These are phyloP conservation scores for Pseudonitzschia pungens DNA, from an alignment of 108 stramenopile genomes.

Conservation along the genomic window DNA sequence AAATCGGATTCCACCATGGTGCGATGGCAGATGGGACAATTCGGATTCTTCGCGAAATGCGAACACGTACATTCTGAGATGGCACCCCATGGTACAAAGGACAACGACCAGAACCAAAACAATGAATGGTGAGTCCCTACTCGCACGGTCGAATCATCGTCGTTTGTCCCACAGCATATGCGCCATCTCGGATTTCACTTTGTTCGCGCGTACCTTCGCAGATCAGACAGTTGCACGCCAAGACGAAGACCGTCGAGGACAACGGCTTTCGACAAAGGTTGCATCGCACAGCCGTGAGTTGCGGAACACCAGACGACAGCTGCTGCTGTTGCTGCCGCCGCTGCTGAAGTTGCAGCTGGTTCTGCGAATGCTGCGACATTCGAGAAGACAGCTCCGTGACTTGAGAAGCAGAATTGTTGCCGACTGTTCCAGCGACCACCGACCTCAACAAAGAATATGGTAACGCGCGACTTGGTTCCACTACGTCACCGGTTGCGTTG, in stretches of 20 bases:
- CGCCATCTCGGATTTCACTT: too few species aligned
- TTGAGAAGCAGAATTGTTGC: neutral
- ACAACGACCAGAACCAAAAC: too few species aligned
- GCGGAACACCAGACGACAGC: neutral
- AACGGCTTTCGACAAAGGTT: slow-evolving; percentile 71
- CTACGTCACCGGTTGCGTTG: too few species aligned
- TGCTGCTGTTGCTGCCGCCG: neutral
- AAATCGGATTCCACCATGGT: slow-evolving; percentile 64
- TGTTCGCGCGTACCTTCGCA: slow-evolving; percentile 69
- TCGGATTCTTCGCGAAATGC: slow-evolving; percentile 61
- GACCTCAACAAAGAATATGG: too few species aligned
- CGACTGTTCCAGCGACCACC: neutral
- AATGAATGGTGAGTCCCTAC: neutral
- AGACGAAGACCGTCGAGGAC: slow-evolving; percentile 70
- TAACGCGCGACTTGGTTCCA: too few species aligned
- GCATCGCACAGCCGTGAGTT: slow-evolving; percentile 26
- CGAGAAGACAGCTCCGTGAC: neutral
- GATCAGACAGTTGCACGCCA: slow-evolving; percentile 75
- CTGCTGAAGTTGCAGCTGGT: neutral
- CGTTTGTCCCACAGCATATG: too few species aligned
- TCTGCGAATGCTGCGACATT: neutral
- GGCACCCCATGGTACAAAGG: neutral
- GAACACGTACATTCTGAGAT: slow-evolving; percentile 64
- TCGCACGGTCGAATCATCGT: too few species aligned
- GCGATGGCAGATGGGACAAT: slow-evolving; percentile 62